phyloP scores from a whole-genome alignment of 108 stramenopile genomes.

The Cylindrotheca fusiformis region DNA sequence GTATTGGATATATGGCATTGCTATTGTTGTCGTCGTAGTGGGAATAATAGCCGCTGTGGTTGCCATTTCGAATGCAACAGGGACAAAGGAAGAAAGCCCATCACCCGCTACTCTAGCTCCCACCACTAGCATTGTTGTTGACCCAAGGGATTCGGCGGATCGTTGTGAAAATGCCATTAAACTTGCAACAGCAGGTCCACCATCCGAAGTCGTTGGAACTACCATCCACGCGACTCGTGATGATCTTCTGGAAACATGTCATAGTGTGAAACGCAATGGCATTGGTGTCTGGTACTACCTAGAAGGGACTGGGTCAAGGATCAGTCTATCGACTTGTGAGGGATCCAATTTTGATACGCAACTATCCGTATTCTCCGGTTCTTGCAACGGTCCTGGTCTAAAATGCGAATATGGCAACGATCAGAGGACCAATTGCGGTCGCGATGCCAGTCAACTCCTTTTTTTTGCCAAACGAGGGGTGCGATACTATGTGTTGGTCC shows the following conservation, averaged over 20 bases:
- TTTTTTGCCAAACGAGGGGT: constrained; percentile 22
- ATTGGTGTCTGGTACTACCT: constrained; percentile 7
- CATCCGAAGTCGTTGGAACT: not conserved
- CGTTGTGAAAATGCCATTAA: not conserved
- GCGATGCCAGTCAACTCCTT: constrained; percentile 20
- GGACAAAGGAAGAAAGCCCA: not conserved
- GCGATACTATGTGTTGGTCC: constrained; percentile 28
- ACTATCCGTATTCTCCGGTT: constrained; percentile 24
- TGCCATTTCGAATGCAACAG: not conserved
- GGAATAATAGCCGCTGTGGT: not conserved
- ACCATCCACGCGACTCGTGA: not conserved
- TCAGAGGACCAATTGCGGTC: constrained; percentile 20
- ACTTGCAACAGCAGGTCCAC: not conserved
- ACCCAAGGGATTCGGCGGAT: not conserved
- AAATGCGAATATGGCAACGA: constrained; percentile 29
- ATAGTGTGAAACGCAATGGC: not conserved
- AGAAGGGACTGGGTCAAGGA: not conserved
- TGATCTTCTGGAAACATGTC: not conserved
- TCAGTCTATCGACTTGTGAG: constrained; percentile 17
- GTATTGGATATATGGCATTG: not conserved
- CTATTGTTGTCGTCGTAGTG: not conserved
- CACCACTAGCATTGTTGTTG: not conserved
- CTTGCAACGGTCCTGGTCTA: not conserved
- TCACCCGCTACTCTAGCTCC: not conserved
- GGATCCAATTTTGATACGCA: constrained; percentile 31